Base-by-base conservation (phyloP, 495 filamentous ascomycete genomes). In the Podospora pseudoanserina region DNA sequence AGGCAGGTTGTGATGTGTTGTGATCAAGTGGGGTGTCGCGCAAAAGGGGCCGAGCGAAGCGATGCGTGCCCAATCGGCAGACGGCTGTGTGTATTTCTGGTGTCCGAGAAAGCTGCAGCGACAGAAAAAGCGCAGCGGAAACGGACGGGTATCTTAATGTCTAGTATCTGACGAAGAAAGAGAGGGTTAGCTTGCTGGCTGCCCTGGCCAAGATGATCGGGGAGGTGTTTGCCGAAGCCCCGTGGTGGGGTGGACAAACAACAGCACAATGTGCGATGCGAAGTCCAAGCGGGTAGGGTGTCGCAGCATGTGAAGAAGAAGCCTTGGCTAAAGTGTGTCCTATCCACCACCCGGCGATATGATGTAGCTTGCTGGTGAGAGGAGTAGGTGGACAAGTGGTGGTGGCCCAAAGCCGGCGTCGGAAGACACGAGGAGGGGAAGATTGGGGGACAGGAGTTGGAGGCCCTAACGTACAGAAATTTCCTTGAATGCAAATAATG, bases 61-160 rank as follows among this genome's bases (percentile, higher is more conserved):
- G 55, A n/a, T 58, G 6, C 23, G 55, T 58, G 55, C n/a, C 6
- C n/a, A 58, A 58, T 58, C 15, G 7, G 27, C 20, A 58, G 3
- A 1, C 9, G 9, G 20, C 18, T 44, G 28, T 65, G 23, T 5
- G n/a, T 58, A 32, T 44, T 53, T 26, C 13, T 23, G 60, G 27
- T 23, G 30, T 53, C 49, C 53, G 55, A 28, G 63, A 65, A 63
- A 60, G 32, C 66, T 65, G 69, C 68, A 68, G 66, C 70, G 67
- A 57, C 58, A 49, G 63, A 55, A 27, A 57, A 9, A 26, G 56
- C 53, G 55, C 63, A 49, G 67, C 61, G 58, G 63, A 65, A 39
- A 62, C 66, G 64, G 66, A 69, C 49, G 73, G 74, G 74, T 75
- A 75, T 75, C 73, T 75, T 65, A 66, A 72, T 70, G 66, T 74